Base-by-base conservation (phyloP, 306 rosid species). In the Psophocarpus tetragonolobus region DNA sequence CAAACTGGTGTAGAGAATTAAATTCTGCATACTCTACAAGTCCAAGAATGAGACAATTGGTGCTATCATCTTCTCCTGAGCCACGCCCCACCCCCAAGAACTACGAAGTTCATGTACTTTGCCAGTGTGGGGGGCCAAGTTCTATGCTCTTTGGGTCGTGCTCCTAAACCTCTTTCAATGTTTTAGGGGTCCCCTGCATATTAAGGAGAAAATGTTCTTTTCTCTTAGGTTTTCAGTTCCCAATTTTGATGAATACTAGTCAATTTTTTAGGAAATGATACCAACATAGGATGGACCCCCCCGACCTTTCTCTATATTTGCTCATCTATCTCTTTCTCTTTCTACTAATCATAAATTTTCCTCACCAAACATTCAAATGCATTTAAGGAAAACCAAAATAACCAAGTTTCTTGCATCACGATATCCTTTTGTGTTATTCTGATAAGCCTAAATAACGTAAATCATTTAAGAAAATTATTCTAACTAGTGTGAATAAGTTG, bases 251-350 rank as follows among this genome's bases (percentile, higher is more conserved):
- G 30, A 67, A 73, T 33, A 66, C 21, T 54, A 54, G 73, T 71
- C 73, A 64, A 71, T 70, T 80, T 61, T 64, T 44, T 18, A 18
- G 71, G 74, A 64, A 45, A 81, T 15, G 1, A 38, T 36, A 45
- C 80, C 60, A 65, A 65, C 5, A 48, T 44, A 81, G 88, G 62
- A 30, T 60, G 83, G 83, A 78, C 85, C 85, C 66, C 66, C 67
- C 26, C 39, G 21, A 58, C 68, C 39, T 38, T 50, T 17, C 79
- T 44, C 64, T 64, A 29, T 35, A 20, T 65, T 73, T 65, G 5
- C 2, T 57, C 56, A 67, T 27, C 73, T 48, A 38, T 64, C 83
- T 66, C 38, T 66, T 66, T 83, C 68, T 66, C 65, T 17, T 54
- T 77, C 74, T 21, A 39, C 30, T 35, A 14, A 18, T 44, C 68